phyloP scores from a whole-genome alignment of 345 rosid species.

The Moricandia moricandioides region DNA sequence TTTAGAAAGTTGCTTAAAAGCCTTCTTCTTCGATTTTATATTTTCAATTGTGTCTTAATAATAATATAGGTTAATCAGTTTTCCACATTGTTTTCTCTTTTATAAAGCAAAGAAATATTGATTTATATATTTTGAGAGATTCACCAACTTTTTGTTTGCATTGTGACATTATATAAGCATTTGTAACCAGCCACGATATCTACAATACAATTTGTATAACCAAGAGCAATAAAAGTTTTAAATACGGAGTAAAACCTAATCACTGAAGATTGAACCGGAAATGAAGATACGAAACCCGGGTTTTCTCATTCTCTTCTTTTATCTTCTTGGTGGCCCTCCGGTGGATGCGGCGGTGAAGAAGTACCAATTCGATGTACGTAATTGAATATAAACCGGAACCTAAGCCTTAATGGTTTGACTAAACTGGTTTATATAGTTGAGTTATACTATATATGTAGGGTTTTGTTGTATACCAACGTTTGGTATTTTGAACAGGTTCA shows the following conservation, averaged over 20 bases:
- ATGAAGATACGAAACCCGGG: conserved; percentile 20
- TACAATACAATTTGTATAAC: conserved; percentile 4
- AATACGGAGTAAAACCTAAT: not conserved
- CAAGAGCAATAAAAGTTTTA: not conserved
- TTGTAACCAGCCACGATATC: conserved; percentile 6
- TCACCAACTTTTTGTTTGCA: conserved; percentile 31
- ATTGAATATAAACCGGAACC: not conserved
- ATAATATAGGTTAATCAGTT: conserved; percentile 11
- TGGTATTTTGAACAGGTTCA: conserved; percentile 38
- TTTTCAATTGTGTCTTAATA: not conserved
- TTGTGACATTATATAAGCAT: conserved; percentile 28
- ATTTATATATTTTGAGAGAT: not conserved
- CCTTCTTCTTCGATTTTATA: conserved; percentile 23
- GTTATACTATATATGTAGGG: not conserved
- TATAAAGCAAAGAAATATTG: not conserved
- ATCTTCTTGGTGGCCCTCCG: conserved; percentile 25
- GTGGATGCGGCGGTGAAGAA: conserved; percentile 43
- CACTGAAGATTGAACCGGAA: conserved; percentile 32
- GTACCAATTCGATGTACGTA: conserved; percentile 47
- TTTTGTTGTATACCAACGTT: not conserved
- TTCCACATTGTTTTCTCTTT: conserved; percentile 4
- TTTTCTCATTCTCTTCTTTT: conserved; percentile 23
- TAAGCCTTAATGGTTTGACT: not conserved
- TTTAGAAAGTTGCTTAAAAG: conserved; percentile 42
- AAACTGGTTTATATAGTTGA: not conserved